Evolutionary conservation across 345 rosid species (phyloP).

Genomic region (Melastoma malabathricum): DNA sequence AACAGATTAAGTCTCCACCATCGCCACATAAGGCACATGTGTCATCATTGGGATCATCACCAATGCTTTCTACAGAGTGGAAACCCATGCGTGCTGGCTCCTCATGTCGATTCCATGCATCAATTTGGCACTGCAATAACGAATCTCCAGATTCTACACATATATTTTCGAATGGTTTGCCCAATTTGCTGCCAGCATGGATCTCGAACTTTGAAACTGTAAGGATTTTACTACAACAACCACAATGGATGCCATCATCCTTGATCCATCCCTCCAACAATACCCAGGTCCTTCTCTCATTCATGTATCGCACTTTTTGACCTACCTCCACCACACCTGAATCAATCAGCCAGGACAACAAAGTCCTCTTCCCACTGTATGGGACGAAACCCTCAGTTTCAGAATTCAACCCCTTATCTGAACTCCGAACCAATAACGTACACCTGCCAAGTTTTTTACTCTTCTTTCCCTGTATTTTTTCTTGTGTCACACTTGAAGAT

Average conservation of each 20-base stretch:
- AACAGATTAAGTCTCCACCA: constrained; percentile 93
- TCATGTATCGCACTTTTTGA: constrained; percentile 71
- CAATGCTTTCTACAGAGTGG: constrained; percentile 43
- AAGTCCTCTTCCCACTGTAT: constrained; percentile 61
- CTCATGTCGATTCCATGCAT: constrained; percentile 71
- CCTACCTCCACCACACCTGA: constrained; percentile 53
- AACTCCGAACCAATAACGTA: constrained; percentile 67
- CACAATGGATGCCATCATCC: constrained; percentile 77
- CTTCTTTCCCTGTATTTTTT: constrained; percentile 43
- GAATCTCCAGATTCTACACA: constrained; percentile 71
- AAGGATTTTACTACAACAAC: constrained; percentile 74
- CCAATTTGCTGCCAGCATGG: constrained; percentile 87
- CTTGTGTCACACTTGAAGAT: too few relatives aligned
- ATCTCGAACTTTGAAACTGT: constrained; percentile 59
- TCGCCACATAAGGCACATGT: constrained; percentile 96
- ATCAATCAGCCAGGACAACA: constrained; percentile 87
- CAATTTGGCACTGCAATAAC: constrained; percentile 75
- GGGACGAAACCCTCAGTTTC: constrained; percentile 58
- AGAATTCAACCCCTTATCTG: constrained; percentile 39
- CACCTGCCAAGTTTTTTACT: constrained; percentile 70
- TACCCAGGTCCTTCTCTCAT: constrained; percentile 33
- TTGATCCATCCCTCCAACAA: constrained; percentile 73
- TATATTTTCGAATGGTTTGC: constrained; percentile 70
- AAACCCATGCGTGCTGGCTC: constrained; percentile 37
- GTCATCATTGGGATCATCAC: constrained; percentile 95